phyloP scores from a whole-genome alignment of 345 rosid species.

The Populus tremula region DNA sequence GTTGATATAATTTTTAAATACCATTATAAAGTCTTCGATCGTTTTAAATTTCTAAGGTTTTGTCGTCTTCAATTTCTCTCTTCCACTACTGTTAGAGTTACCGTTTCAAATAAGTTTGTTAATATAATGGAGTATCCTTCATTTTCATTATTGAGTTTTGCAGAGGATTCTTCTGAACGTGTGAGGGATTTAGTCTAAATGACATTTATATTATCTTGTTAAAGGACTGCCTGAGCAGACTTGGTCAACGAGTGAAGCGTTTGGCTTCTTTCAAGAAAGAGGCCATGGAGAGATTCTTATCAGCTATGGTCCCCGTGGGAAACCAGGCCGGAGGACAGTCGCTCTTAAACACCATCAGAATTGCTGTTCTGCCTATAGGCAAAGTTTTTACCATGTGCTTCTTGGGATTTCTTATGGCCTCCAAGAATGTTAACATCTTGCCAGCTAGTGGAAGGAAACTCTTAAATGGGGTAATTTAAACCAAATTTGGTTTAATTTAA shows the following conservation, averaged over 20 bases:
- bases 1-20: too few species aligned
- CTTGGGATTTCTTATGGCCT: constrained; percentile 95
- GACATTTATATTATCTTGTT: not conserved
- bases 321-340: constrained; percentile 47
- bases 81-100: too few species aligned
- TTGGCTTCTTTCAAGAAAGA: not conserved
- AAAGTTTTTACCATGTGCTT: constrained; percentile 94
- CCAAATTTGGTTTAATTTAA: too few species aligned
- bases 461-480: constrained; percentile 72
- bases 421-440: constrained; percentile 87
- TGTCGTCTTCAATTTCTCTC: too few species aligned
- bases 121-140: too few species aligned
- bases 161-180: not conserved
- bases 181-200: not conserved
- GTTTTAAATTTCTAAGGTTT: too few species aligned
- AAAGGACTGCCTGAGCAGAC: not conserved
- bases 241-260: constrained; percentile 4
- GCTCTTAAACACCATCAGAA: constrained; percentile 56
- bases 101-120: too few species aligned
- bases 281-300: constrained; percentile 41
- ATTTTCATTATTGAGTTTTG: too few species aligned
- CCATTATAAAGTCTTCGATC: too few species aligned
- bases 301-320: constrained; percentile 27
- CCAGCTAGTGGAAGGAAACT: constrained; percentile 86
- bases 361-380: constrained; percentile 93